Evolutionary conservation across 306 rosid genomes (phyloP).

Genomic region (Castanopsis chinensis): DNA sequence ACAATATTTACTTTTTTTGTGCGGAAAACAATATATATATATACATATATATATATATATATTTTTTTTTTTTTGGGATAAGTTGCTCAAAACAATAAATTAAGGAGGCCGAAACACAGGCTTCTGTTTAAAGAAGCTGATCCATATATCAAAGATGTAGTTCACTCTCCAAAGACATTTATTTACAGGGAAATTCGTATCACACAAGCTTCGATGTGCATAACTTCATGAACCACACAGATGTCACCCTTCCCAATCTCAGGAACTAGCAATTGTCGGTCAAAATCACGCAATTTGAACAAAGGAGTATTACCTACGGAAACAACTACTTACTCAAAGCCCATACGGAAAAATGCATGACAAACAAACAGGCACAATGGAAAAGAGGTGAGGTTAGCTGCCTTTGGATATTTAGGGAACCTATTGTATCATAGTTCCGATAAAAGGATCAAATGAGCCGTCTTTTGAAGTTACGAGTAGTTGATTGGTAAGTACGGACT

Average conservation of each 20-base stretch:
- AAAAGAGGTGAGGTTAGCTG: constrained; percentile 17
- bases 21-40: background rate
- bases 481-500: constrained; percentile 51
- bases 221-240: background rate
- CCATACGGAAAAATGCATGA: constrained; percentile 6
- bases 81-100: background rate
- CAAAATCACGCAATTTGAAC: background rate
- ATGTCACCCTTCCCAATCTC: constrained; percentile 9
- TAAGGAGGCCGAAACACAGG: background rate
- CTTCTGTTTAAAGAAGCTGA: background rate
- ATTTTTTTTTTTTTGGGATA: no score
- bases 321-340: constrained; percentile 23
- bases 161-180: constrained; percentile 1
- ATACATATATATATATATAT: no score
- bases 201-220: constrained; percentile 2
- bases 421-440: background rate
- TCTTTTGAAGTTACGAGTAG: constrained; percentile 46
- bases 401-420: background rate
- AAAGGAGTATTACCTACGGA: constrained; percentile 28
- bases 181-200: constrained; percentile 31
- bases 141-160: background rate
- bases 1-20: no score
- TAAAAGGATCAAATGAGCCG: constrained; percentile 29
- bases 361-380: background rate
- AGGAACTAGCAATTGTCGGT: background rate